phyloP scores from a whole-genome alignment of 352 stramenopile species.

The Poterioochromonas sp. region DNA sequence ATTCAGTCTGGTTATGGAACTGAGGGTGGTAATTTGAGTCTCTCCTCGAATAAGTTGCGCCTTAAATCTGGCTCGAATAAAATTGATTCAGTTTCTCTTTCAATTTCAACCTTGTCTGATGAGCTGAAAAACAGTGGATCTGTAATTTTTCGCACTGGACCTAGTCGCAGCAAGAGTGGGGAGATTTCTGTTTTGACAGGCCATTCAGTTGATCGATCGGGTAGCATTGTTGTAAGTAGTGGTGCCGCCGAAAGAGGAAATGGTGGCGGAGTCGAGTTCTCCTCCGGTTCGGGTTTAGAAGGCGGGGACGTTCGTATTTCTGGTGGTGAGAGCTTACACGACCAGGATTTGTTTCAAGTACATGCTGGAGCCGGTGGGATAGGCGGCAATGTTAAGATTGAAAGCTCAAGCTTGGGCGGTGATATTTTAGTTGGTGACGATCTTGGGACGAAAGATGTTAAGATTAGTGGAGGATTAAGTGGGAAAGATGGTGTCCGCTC shows the following conservation, averaged over 20 bases:
- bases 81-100: neutral
- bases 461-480: neutral
- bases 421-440: neutral
- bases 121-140: neutral
- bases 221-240: conserved; percentile 7
- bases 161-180: neutral
- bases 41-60: no score
- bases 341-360: neutral
- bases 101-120: neutral
- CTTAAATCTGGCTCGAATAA: no score
- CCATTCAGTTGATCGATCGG: neutral
- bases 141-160: neutral
- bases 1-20: neutral
- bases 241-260: neutral
- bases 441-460: neutral
- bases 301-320: conserved; percentile 11
- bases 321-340: neutral
- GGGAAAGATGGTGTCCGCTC: no score
- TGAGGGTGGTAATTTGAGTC: no score
- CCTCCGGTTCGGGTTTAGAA: neutral
- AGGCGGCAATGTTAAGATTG: neutral
- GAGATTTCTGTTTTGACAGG: neutral
- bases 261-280: neutral
- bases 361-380: neutral
- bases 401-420: neutral